Conservation (phyloP, 2,329 filamentous ascomycete species). For the Aspergillus fijiensis region DNA sequence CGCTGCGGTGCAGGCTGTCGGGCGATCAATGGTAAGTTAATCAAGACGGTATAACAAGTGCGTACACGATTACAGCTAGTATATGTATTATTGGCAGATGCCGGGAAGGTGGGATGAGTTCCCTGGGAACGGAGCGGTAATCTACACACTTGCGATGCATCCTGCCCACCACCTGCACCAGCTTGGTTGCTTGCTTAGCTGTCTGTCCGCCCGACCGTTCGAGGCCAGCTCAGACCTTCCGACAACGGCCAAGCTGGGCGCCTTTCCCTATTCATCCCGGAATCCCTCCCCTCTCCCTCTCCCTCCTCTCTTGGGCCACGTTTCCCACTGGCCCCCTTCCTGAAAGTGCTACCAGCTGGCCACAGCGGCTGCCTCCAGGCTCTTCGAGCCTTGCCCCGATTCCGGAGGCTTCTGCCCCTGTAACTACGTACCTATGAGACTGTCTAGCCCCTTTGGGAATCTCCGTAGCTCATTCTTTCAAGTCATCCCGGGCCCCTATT, state of each 20-base stretch:
- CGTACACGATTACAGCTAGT: conserved; percentile 10
- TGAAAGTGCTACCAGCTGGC: not conserved
- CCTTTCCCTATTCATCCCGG: conserved; percentile 22
- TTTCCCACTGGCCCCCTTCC: conserved; percentile 1
- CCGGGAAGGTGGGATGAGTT: conserved; percentile 16
- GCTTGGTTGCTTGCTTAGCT: not conserved
- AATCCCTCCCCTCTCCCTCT: conserved; percentile 16
- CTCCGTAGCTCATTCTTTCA: conserved; percentile 26
- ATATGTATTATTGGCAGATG: conserved; percentile 21
- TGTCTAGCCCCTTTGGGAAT: conserved; percentile 21
- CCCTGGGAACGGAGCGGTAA: conserved; percentile 25
- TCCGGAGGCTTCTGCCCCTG: not conserved
- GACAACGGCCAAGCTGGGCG: conserved; percentile 33
- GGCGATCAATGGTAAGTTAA: conserved; percentile 17
- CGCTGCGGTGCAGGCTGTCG: conserved; percentile 10
- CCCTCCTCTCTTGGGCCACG: conserved; percentile 8
- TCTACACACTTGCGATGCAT: not conserved
- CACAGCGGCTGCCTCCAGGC: not conserved
- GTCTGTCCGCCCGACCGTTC: conserved; percentile 19
- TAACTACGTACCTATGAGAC: not conserved
- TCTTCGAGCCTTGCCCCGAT: not conserved
- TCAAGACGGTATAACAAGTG: conserved; percentile 12
- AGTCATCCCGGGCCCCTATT: conserved; percentile 21
- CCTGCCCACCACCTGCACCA: not conserved
- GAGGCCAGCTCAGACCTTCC: conserved; percentile 20